These are phyloP conservation scores for Hippophae tibetana DNA, from an alignment of 306 rosid species.

Conservation along the genomic window DNA sequence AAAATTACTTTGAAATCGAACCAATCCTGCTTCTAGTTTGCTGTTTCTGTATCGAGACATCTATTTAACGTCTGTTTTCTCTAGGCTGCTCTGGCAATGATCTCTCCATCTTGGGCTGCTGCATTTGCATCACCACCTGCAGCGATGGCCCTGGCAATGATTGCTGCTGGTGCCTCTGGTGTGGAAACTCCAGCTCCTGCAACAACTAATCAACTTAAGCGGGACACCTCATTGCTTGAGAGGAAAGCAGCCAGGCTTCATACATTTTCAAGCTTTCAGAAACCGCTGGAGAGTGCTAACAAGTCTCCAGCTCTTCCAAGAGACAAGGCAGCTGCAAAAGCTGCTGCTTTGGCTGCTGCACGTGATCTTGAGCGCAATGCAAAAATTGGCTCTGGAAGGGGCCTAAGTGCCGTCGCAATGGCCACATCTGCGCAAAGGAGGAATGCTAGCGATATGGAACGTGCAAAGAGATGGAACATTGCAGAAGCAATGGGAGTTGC, in stretches of 20 bases:
- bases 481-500: conserved; percentile 99
- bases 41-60: neutral
- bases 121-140: conserved; percentile 99
- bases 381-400: conserved; percentile 93
- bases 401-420: conserved; percentile 98
- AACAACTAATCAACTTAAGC: conserved; percentile 51
- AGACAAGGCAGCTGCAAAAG: conserved; percentile 92
- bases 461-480: conserved; percentile 78
- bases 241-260: conserved; percentile 68
- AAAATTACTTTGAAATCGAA: too few species aligned
- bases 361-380: conserved; percentile 83
- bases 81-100: conserved; percentile 85
- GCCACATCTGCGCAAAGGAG: conserved; percentile 96
- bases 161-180: conserved; percentile 97
- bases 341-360: conserved; percentile 92
- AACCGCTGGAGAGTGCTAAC: conserved; percentile 51
- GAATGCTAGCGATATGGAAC: conserved; percentile 72
- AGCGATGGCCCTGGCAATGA: conserved; percentile 98
- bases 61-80: conserved; percentile 2
- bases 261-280: conserved; percentile 90
- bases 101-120: conserved; percentile 97
- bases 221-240: conserved; percentile 78
- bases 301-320: conserved; percentile 63
- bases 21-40: neutral
- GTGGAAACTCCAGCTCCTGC: conserved; percentile 59